Conservation (phyloP, 1,284 basidiomycete genomes). For the Pseudozyma tsukubaensis region DNA sequence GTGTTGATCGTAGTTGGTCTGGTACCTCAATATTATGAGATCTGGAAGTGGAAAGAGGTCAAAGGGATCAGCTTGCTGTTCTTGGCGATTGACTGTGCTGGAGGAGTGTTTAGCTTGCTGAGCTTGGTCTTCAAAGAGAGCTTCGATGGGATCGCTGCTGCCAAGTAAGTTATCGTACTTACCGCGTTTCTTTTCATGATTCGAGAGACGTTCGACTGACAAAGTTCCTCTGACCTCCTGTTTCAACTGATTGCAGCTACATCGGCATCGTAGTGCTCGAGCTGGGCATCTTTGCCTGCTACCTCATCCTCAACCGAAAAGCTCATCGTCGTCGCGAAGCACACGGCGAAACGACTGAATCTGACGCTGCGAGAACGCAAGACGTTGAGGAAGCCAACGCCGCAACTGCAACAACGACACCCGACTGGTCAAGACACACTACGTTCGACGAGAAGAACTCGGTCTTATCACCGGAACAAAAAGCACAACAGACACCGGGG, state of each 20-base stretch:
- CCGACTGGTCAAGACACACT: constrained; percentile 36
- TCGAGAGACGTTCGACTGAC: background rate
- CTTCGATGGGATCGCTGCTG: constrained; percentile 77
- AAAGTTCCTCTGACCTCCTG: background rate
- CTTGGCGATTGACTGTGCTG: constrained; percentile 78
- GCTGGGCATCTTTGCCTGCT: constrained; percentile 74
- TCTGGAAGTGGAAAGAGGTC: constrained; percentile 78
- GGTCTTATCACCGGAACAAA: too few relatives aligned
- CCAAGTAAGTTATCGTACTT: constrained; percentile 9
- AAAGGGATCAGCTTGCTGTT: constrained; percentile 79
- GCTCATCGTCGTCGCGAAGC: background rate
- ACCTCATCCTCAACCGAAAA: constrained; percentile 75
- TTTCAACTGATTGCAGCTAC: constrained; percentile 67
- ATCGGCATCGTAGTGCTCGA: constrained; percentile 75
- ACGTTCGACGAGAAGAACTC: constrained; percentile 7
- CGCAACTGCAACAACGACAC: constrained; percentile 2
- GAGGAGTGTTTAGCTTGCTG: constrained; percentile 78
- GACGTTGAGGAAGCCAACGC: constrained; percentile 11
- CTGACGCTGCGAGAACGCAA: background rate
- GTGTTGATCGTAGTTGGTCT: constrained; percentile 76
- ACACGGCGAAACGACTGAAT: background rate
- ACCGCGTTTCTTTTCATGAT: background rate
- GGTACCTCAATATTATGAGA: constrained; percentile 76
- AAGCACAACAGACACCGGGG: too few relatives aligned
- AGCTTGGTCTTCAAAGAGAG: constrained; percentile 78